Evolutionary conservation across 164 flowering plant genomes (phyloP).

Genomic region (Aristolochia fimbriata): DNA sequence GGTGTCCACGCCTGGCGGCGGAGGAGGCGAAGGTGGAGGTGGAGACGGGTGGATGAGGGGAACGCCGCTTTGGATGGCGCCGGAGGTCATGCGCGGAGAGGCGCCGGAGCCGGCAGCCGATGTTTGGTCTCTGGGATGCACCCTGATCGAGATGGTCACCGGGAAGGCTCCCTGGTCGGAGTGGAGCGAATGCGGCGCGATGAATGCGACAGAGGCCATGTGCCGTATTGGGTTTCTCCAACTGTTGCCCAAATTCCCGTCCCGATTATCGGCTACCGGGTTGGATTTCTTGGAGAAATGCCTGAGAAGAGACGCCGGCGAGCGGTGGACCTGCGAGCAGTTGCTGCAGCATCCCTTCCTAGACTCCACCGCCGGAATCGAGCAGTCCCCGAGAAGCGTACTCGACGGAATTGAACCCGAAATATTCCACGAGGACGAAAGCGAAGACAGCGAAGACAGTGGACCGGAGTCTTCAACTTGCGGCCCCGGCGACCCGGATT

Average conservation of each 20-base stretch:
- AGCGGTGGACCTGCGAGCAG: conserved; percentile 54
- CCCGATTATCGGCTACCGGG: conserved; percentile 32
- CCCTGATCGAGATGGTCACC: conserved; percentile 65
- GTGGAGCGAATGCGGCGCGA: conserved; percentile 17
- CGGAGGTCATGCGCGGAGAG: conserved; percentile 58
- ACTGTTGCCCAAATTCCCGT: conserved; percentile 39
- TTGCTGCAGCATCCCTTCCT: conserved; percentile 49
- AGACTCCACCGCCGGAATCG: conserved; percentile 4
- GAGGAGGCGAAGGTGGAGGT: too few species aligned
- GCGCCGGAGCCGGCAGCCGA: conserved; percentile 56
- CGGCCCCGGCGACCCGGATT: not conserved
- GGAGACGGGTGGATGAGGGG: conserved; percentile 30
- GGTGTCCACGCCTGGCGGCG: conserved; percentile 1
- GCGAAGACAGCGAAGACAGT: conserved; percentile 18
- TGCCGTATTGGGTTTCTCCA: conserved; percentile 37
- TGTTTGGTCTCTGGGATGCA: conserved; percentile 79
- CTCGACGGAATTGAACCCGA: conserved; percentile 31
- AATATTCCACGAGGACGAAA: conserved; percentile 21
- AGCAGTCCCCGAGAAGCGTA: conserved; percentile 47
- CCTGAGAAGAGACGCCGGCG: conserved; percentile 23
- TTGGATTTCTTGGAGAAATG: conserved; percentile 52
- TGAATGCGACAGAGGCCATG: conserved; percentile 12
- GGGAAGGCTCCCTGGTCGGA: conserved; percentile 55
- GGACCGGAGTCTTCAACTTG: not conserved
- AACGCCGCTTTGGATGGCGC: conserved; percentile 93